Conservation (phyloP, 202 grass and related monocot species). For the Setaria italica region DNA sequence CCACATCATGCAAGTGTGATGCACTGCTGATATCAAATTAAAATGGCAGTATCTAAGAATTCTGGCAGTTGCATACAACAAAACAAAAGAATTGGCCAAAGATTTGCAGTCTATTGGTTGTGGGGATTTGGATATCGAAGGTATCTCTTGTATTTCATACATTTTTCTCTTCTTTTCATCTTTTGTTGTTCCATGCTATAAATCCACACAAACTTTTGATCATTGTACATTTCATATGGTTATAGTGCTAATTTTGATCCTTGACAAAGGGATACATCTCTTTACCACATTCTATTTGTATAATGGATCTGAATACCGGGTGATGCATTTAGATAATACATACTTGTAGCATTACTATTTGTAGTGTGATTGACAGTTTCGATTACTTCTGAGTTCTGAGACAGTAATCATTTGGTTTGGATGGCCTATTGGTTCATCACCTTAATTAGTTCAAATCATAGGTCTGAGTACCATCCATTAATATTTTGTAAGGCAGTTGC, state of each 20-base stretch:
- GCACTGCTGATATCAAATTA: slow-evolving; percentile 44
- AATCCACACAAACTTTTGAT: not conserved
- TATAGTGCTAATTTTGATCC: not conserved
- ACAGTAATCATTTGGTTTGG: slow-evolving; percentile 27
- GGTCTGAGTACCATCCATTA: not conserved
- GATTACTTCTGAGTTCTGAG: not conserved
- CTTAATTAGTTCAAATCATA: slow-evolving; percentile 9
- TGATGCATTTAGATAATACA: slow-evolving; percentile 21
- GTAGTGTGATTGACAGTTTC: not conserved
- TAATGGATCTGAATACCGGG: not conserved
- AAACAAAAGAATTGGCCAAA: slow-evolving; percentile 92
- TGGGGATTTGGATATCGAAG: slow-evolving; percentile 99
- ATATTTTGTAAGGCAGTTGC: slow-evolving; percentile 35
- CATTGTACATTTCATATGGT: not conserved
- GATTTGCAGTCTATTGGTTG: slow-evolving; percentile 91
- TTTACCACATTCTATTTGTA: slow-evolving; percentile 10
- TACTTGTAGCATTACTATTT: slow-evolving; percentile 26
- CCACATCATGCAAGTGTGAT: slow-evolving; percentile 34
- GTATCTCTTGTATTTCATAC: slow-evolving; percentile 50
- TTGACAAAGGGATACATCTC: not conserved
- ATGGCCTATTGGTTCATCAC: slow-evolving; percentile 21
- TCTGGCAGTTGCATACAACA: slow-evolving; percentile 87
- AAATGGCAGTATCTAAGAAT: slow-evolving; percentile 89
- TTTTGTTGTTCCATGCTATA: slow-evolving; percentile 7
- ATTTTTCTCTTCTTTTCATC: not conserved